Base-by-base conservation (phyloP, 306 rosid species). In the Cucurbita moschata region DNA sequence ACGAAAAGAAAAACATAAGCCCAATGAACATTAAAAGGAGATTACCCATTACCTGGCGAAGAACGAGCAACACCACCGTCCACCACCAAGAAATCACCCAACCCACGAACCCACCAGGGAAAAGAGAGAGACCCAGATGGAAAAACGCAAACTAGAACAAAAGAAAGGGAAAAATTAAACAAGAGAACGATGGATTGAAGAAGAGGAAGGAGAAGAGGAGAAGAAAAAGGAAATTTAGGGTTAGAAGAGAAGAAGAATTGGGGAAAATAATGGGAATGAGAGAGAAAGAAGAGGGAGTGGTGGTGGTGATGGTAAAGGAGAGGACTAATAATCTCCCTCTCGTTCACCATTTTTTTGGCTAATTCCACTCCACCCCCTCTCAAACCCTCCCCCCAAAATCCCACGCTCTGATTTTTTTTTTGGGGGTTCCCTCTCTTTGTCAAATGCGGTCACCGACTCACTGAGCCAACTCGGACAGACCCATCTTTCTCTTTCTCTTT, bases 271-370 rank as follows among this genome's bases (percentile, higher is more conserved):
- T 71, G 53, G 72, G 77, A 61, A 79, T 19, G 86, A 43, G 76
- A 72, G 85, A 82, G 85, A 80, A 76, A 63, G 69, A 63, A 38
- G 61, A 46, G 47, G 77, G 40, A 26, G 70, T 43, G 19, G 77
- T 46, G 79, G 78, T 52, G 81, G 77, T 26, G 79, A 76, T 53
- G 83, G 87, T 72, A 77, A 71, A 75, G 83, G 50, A 85, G 86
- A 76, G 67, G 79, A 44, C 78, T 82, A 86, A 82, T 84, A 80
- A 77, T 79, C 86, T 72, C 69, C 87, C 79, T 58, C 87, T 80
- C 53, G 85, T 82, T 84, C 90, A 84, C 92, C 92, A 85, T 86
- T 76, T 88, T 88, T 86, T 80, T 83, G 75, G 87, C 87, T 82
- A 86, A 88, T 84, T 77, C 89, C 86, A 83, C 85, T 35, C 84